Conservation (phyloP, 1,284 basidiomycete genomes). For the Melampsora larici-populina region DNA sequence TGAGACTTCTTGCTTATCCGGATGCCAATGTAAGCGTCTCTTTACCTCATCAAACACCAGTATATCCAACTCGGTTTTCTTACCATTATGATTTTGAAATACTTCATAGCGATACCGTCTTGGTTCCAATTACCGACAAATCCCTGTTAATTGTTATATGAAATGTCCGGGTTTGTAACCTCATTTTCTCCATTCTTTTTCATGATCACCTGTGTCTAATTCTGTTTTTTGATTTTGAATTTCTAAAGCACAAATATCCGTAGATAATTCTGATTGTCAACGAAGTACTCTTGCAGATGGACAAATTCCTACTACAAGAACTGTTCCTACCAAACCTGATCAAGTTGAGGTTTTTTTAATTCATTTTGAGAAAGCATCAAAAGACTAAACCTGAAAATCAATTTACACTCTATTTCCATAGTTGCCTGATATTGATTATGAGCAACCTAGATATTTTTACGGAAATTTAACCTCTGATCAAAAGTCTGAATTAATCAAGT, state of each 20-base stretch:
- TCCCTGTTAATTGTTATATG: not conserved
- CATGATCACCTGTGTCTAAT: too few species aligned
- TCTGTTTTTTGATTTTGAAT: too few species aligned
- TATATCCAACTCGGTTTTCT: too few species aligned
- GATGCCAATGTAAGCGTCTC: constrained; percentile 12
- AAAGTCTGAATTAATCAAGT: constrained; percentile 32
- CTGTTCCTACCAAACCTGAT: constrained; percentile 8
- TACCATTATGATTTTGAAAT: not conserved
- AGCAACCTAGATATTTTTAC: constrained; percentile 30
- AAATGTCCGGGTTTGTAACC: not conserved
- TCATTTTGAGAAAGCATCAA: not conserved
- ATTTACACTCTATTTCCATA: not conserved
- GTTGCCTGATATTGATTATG: constrained; percentile 26
- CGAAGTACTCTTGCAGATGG: not conserved
- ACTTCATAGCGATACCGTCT: not conserved
- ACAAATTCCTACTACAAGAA: constrained; percentile 11
- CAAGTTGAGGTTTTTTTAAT: not conserved
- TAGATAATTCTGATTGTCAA: not conserved
- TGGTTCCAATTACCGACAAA: not conserved
- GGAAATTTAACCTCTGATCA: constrained; percentile 19
- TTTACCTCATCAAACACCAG: too few species aligned
- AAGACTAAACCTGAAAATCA: not conserved
- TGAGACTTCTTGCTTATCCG: constrained; percentile 23
- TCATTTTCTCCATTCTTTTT: not conserved
- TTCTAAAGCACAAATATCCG: not conserved